Base-by-base conservation (phyloP, 2,329 filamentous ascomycete genomes). In the Lomentospora prolificans region DNA sequence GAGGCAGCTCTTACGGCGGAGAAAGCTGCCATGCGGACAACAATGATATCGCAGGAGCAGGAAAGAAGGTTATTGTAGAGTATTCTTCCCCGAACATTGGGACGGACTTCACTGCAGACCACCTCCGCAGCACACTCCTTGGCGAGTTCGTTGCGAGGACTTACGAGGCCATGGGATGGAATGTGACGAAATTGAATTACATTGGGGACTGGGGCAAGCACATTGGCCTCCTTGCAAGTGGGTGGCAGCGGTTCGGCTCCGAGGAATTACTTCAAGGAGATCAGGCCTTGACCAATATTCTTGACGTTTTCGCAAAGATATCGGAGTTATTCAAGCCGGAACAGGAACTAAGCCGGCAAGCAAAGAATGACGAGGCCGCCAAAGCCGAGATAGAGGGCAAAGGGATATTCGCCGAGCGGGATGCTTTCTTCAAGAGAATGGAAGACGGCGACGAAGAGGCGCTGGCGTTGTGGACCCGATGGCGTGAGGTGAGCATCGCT, bases 31-130 rank as follows among this genome's bases (percentile, higher is more conserved):
- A 78, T 36, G 85, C 85, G 17, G 73, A 84, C 24, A 76, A 75
- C 57, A 80, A 88, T 62, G 64, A 68, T 9, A 63, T 66, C 0
- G 66, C 67, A 10, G 68, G 72, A 48, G 72, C 71, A 28, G 62
- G 63, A 58, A 76, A 74, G 64, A 72, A 68, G 63, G 77, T 85
- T 48, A 75, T 89, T 46, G 76, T 89, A 58, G 86, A 89, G 61
- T 89, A 89, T 68, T 87, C 84, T 1, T 87, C 83, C 6, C 86
- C 86, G 28, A 90, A 90, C 64, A 87, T 90, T 50, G 87, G 86
- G 19, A 88, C 86, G 64, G 85, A 85, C 22, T 90, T 70, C 84
- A 88, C 64, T 85, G 82, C 82, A 2, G 79, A 80, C 1, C 85
- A 89, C 70, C 71, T 89, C 61, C 74, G 86, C 61, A 86, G 83